These are phyloP conservation scores for Arthrobotrys musiformis DNA, from an alignment of 2,329 filamentous ascomycete species.

Conservation along the genomic window DNA sequence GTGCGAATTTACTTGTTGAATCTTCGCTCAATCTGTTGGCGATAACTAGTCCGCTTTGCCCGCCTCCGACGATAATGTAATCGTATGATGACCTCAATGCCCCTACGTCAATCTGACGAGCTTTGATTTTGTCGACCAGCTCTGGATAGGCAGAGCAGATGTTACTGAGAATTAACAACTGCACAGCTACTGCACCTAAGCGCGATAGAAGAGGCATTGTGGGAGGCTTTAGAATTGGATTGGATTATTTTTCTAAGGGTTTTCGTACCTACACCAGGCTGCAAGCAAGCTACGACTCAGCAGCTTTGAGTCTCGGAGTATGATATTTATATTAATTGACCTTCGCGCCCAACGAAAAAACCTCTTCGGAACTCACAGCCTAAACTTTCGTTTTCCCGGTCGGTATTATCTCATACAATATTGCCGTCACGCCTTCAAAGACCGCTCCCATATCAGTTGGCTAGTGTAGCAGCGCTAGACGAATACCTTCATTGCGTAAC, in stretches of 20 bases:
- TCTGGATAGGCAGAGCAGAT: conserved; percentile 40
- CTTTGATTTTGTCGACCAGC: conserved; percentile 42
- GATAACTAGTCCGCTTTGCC: conserved; percentile 59
- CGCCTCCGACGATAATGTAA: conserved; percentile 59
- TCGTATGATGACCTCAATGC: conserved; percentile 54
- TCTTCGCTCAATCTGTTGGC: conserved; percentile 60
- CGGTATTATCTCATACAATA: not conserved
- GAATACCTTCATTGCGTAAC: not conserved
- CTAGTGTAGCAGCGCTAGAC: no score
- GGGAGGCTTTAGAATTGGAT: not conserved
- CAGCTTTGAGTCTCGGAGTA: not conserved
- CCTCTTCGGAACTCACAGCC: not conserved
- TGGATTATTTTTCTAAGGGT: not conserved
- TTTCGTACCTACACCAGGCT: not conserved
- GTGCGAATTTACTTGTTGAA: conserved; percentile 49
- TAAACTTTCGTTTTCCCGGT: not conserved
- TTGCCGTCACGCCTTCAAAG: not conserved
- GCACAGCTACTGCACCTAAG: not conserved
- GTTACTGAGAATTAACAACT: conserved; percentile 8
- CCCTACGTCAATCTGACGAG: conserved; percentile 43
- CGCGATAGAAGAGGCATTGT: conserved; percentile 8
- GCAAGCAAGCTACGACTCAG: not conserved
- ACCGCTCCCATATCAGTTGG: no score
- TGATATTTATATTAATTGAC: conserved; percentile 17
- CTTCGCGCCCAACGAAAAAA: not conserved